Evolutionary conservation across 805 yeast species (phyloP), one percentile per base, ranked within the genome.

Genomic region (Candida multigemmis): DNA sequence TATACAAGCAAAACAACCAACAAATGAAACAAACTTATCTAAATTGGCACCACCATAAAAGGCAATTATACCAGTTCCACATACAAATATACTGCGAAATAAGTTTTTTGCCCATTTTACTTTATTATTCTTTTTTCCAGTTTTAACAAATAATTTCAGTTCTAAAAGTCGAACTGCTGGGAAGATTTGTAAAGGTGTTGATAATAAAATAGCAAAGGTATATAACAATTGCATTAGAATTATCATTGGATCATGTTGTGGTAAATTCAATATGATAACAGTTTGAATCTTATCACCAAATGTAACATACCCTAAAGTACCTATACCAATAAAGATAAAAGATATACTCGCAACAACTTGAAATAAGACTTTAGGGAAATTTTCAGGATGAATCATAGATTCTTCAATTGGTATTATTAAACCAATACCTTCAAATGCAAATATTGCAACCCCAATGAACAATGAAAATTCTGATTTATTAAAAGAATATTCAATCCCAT

Each of bases 341-440:
- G 82, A 74, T 19, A 83, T 79, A 3, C 81, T 72, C 4, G 58
- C 33, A 17, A 82, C 70, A 3, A 82, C 91, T 24, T 68, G 47
- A 10, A 63, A 61, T 27, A 82, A 51, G 1, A 81, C 83, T 30
- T 60, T 46, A 11, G 89, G 86, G 44, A 78, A 82, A 35, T 78
- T 68, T 34, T 74, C 74, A 2, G 91, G 91, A 38, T 77, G 55
- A 26, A 63, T 68, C 91, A 82, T 82, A 2, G 91, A 77, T 39
- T 81, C 83, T 42, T 81, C 85, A 28, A 82, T 77, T 0, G 93
- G 93, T 14, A 82, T 77, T 26, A 82, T 77, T 24, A 82, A 58
- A 0, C 93, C 91, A 31, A 82, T 80, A 1, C 93, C 93, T 54
- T 82, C 93, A 45, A 80, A 82, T n/a, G 91, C 85, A 58, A 82